phyloP scores from a whole-genome alignment of 169 alveolate species.

The Plasmodium relictum region DNA sequence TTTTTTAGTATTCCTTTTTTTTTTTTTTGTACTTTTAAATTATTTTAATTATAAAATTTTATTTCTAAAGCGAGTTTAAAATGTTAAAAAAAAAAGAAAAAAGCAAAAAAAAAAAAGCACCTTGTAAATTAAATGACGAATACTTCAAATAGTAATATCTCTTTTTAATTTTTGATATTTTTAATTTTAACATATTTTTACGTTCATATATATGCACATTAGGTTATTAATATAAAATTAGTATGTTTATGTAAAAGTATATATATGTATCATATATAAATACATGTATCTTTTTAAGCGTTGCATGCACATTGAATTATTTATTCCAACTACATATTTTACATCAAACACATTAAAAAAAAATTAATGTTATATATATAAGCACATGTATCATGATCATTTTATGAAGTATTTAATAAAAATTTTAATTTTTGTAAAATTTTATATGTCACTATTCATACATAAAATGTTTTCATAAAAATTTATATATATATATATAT shows the following conservation, averaged over 20 bases:
- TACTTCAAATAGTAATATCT: neutral
- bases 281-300: neutral
- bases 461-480: neutral
- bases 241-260: constrained; percentile 3
- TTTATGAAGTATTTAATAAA: neutral
- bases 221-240: neutral
- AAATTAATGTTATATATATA: neutral
- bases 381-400: neutral
- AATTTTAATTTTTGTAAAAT: neutral
- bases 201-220: neutral
- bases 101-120: neutral
- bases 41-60: neutral
- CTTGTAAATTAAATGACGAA: neutral
- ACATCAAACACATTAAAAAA: neutral
- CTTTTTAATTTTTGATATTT: no score
- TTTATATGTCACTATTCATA: neutral
- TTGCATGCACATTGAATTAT: neutral
- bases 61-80: neutral
- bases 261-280: neutral
- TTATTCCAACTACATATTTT: neutral
- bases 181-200: neutral
- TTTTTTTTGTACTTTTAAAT: neutral
- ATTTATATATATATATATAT: neutral
- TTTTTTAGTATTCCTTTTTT: neutral
- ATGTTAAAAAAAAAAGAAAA: neutral